Evolutionary conservation across 208 protist genomes (phyloP).

Genomic region (Zelonia costaricensis): DNA sequence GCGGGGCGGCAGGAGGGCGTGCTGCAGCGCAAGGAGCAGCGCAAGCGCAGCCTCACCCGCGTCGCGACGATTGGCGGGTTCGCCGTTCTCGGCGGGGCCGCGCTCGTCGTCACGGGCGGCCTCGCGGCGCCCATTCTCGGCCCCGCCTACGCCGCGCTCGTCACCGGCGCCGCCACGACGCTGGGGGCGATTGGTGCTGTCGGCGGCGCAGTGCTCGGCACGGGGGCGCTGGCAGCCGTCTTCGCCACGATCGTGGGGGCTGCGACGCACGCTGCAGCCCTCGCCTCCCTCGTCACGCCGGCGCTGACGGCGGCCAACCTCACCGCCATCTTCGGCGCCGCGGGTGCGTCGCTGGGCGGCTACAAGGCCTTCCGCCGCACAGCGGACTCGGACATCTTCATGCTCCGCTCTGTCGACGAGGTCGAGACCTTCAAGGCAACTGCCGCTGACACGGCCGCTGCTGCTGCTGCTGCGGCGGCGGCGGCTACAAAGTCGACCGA

Average conservation of each 20-base stretch:
- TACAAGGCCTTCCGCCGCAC: constrained; percentile 80
- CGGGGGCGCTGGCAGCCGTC: constrained; percentile 40
- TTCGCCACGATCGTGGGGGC: constrained; percentile 64
- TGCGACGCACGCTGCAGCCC: constrained; percentile 68
- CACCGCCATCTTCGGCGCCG: constrained; percentile 71
- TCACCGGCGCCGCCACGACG: constrained; percentile 48
- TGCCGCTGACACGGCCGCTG: background rate
- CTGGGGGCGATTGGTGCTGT: constrained; percentile 48
- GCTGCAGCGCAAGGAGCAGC: constrained; percentile 31
- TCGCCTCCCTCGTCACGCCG: constrained; percentile 60
- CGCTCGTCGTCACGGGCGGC: constrained; percentile 68
- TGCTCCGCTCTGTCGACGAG: constrained; percentile 67
- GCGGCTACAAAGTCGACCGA: background rate
- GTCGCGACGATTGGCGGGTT: constrained; percentile 74
- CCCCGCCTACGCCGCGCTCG: constrained; percentile 57
- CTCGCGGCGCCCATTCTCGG: constrained; percentile 72
- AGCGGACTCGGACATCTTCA: constrained; percentile 56
- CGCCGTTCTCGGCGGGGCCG: constrained; percentile 59
- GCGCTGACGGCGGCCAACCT: constrained; percentile 68
- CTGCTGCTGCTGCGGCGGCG: background rate
- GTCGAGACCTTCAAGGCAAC: constrained; percentile 50
- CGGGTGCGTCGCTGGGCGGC: constrained; percentile 67
- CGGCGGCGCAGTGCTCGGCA: constrained; percentile 56
- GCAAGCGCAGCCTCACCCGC: constrained; percentile 42
- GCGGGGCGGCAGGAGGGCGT: constrained; percentile 34